Evolutionary conservation across 2,329 filamentous ascomycete genomes (phyloP), one percentile per base, ranked within the genome.

Genomic region (Ophiostoma populinum): DNA sequence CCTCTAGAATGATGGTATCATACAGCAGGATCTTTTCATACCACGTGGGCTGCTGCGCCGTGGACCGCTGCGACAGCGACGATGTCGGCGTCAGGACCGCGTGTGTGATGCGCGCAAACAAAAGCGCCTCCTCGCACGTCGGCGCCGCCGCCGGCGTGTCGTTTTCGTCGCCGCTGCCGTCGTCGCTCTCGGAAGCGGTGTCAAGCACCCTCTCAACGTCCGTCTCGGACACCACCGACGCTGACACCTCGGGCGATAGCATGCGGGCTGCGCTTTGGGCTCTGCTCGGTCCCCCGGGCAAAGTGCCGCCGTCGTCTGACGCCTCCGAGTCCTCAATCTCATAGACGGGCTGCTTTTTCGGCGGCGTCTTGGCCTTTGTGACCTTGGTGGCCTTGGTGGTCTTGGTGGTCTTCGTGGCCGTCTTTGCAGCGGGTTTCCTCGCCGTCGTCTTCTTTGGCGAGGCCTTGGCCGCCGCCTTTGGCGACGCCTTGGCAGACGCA

Each of bases 21-120:
- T 92, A 95, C 51, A 95, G 70, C 6, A 95, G 61, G 31, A 98
- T 94, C 56, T 85, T 92, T 55, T 95, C 83, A 46, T 92, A 66
- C 81, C 86, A 95, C 2, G 71, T 83, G 11, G 71, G 72, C 3
- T 63, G 51, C 6, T 43, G 42, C 1, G 63, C n/a, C n/a, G n/a
- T n/a, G n/a, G n/a, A n/a, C n/a, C n/a, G 55, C 43, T 75, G 59
- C 4, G 46, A 58, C 0, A 66, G 61, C 10, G 59, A 59, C 3
- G 70, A 62, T 4, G 62, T 59, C 1, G 57, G 56, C 7, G 48
- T 65, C 8, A 78, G 56, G 1, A 70, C 71, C 25, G 57, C 55
- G 1, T 22, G 21, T 11, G 65, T 67, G 34, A 78, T 73, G 42
- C 61, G 52, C 18, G 47, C 46, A 41, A 73, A 73, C 17, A 73